Conservation (phyloP, 345 rosid genomes). For the Cardamine chenopodiifolia region DNA sequence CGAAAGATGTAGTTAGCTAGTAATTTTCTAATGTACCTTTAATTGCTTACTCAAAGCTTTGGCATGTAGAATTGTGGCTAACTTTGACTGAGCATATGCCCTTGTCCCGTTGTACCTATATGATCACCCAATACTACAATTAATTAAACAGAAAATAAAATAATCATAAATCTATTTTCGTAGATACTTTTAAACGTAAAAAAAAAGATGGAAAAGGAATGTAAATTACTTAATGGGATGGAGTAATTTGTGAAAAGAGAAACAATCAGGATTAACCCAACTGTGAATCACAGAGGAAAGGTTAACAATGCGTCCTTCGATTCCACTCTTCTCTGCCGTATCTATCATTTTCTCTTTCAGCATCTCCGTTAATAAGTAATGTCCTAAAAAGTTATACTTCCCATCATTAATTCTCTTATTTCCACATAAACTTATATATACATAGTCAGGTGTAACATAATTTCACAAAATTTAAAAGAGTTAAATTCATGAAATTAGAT, state of each 20-base stretch:
- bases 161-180: background rate
- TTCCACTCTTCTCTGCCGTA: conserved; percentile 67
- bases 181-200: too few species aligned
- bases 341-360: conserved; percentile 78
- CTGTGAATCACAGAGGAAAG: conserved; percentile 91
- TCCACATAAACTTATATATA: background rate
- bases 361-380: conserved; percentile 80
- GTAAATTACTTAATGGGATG: conserved; percentile 65
- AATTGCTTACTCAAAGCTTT: conserved; percentile 76
- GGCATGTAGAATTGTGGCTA: conserved; percentile 82
- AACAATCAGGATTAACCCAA: conserved; percentile 77
- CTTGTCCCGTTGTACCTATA: conserved; percentile 77
- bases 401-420: conserved; percentile 16
- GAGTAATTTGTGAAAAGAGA: conserved; percentile 64
- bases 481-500: too few species aligned
- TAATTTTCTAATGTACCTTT: conserved; percentile 50
- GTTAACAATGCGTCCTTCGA: conserved; percentile 83
- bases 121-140: conserved; percentile 1
- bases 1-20: background rate
- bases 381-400: conserved; percentile 59
- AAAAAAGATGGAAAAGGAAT: background rate
- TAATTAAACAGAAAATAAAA: background rate
- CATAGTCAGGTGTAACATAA: background rate
- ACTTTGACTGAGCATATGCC: conserved; percentile 90
- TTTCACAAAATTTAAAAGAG: background rate